phyloP scores from a whole-genome alignment of 192 early-diverging fungal genomes.

The Rhizoclosmatium sp. region DNA sequence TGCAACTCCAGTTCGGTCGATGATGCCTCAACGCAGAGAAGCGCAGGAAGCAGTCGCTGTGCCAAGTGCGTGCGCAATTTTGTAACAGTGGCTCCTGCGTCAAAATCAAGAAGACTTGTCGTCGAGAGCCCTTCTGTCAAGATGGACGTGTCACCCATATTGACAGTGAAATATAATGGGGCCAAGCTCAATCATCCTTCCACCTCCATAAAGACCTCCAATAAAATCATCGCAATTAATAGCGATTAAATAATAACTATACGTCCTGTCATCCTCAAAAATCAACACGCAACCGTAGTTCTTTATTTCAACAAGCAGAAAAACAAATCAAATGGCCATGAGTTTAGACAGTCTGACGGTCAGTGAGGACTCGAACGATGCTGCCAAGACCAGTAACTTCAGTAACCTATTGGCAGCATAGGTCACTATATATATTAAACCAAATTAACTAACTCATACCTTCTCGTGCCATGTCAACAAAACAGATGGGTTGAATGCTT shows the following conservation, averaged over 20 bases:
- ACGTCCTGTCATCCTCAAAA: no score
- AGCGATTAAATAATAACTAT: no score
- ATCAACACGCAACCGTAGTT: not conserved
- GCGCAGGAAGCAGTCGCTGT: conserved; percentile 2
- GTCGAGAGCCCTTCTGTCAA: no score
- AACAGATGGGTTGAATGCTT: conserved; percentile 81
- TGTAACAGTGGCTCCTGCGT: not conserved
- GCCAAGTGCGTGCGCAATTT: not conserved
- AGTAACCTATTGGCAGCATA: conserved; percentile 61
- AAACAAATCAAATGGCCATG: not conserved
- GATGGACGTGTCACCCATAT: no score
- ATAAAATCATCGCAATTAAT: no score
- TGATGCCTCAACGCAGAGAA: not conserved
- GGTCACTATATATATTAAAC: not conserved
- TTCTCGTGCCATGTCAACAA: conserved; percentile 95
- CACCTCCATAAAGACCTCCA: no score
- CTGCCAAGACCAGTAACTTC: conserved; percentile 88
- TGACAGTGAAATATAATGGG: no score
- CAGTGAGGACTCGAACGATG: conserved; percentile 92
- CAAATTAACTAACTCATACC: conserved; percentile 50
- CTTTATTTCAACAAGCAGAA: not conserved
- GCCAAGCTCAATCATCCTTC: no score
- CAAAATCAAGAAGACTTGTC: not conserved
- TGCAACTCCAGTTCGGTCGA: not conserved
- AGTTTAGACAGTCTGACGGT: conserved; percentile 55